Base-by-base conservation (phyloP, 352 stramenopile species). In the Phytopythium vexans region DNA sequence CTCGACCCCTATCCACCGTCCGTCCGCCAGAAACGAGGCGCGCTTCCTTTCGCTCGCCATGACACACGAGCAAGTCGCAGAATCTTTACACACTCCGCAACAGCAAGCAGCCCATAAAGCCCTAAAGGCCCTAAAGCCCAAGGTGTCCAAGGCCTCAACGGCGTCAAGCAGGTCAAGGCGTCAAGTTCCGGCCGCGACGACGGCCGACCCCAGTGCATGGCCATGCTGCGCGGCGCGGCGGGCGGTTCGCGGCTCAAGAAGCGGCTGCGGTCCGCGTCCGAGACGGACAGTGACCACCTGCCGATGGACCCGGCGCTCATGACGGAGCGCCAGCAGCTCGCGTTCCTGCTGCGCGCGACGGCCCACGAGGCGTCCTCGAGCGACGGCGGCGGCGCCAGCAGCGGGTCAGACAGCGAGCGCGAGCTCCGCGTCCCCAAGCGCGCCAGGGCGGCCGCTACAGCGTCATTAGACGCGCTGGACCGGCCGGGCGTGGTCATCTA, bases 271-370 rank as follows among this genome's bases (percentile, higher is more conserved):
- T 21, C 47, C 12, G 39, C 12, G 12, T 12, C 35, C 47, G 37
- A 35, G 35, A 16, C 16, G 37, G 35, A 53, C 15, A 6, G 15
- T n/a, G 9, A 49, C 34, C 27, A 38, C 46, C 15, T 9, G 16
- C 15, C 3, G 7, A 11, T 41, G 35, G 64, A 91, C 59, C 79
- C 76, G 51, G 82, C 74, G 34, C 67, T 88, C 39, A 94, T 94
- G 83, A 94, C 83, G 0, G 83, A 94, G 63, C 74, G 83, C 21
- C 83, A 94, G 55, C 83, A 94, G 56, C 62, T 94, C 45, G 83
- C 83, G 52, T 94, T 94, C 58, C 56, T 94, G 21, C 58, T 94
- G 61, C 81, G 83, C 15, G 79, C 74, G 46, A 92, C 83, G 3
- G 83, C 83, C 21, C 77, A 71, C 16, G 69, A 74, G n/a, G 68